Percentiles rank a stretch among this genome's conserved stretches.
phyloP scores from a whole-genome alignment of 2,329 filamentous ascomycete species.

The Fusarium longipes region DNA sequence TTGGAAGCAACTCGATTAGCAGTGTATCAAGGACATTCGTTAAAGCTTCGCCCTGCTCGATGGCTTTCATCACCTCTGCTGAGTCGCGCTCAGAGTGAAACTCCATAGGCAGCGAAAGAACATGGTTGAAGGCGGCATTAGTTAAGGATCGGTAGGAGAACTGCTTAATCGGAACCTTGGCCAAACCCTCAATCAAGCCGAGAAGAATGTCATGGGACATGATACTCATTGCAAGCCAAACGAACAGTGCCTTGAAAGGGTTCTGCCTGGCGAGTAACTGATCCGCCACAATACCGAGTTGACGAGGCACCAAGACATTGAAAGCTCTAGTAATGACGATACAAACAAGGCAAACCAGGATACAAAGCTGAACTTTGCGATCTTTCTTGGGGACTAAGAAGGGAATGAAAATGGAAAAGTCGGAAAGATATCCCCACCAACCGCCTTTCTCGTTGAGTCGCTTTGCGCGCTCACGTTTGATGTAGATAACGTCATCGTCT shows the following conservation, averaged over 20 bases:
- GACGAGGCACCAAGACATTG: slow-evolving; percentile 49
- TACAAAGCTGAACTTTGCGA: slow-evolving; percentile 46
- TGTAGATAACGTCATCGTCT: slow-evolving; percentile 38
- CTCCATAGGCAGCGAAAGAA: slow-evolving; percentile 76
- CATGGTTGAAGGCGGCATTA: slow-evolving; percentile 71
- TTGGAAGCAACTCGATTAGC: slow-evolving; percentile 70
- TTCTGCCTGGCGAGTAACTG: slow-evolving; percentile 38
- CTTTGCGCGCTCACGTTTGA: slow-evolving; percentile 46
- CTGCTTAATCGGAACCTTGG: slow-evolving; percentile 52
- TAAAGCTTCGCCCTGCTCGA: slow-evolving; percentile 71
- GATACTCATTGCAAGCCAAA: slow-evolving; percentile 36
- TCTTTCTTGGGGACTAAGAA: slow-evolving; percentile 49
- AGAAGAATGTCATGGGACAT: slow-evolving; percentile 19
- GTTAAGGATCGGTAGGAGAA: slow-evolving; percentile 65
- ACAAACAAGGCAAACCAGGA: slow-evolving; percentile 42
- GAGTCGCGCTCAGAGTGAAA: slow-evolving; percentile 75
- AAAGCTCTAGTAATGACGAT: slow-evolving; percentile 43
- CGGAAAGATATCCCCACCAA: slow-evolving; percentile 49
- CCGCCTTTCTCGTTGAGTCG: slow-evolving; percentile 47
- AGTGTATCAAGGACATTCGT: slow-evolving; percentile 69
- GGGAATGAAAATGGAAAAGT: slow-evolving; percentile 49
- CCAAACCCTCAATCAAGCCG: slow-evolving; percentile 38
- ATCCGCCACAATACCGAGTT: slow-evolving; percentile 50
- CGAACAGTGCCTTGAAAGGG: slow-evolving; percentile 34
- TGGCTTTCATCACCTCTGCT: slow-evolving; percentile 71